Conservation (phyloP, 106 monocot species). For the Triglochin maritima region DNA sequence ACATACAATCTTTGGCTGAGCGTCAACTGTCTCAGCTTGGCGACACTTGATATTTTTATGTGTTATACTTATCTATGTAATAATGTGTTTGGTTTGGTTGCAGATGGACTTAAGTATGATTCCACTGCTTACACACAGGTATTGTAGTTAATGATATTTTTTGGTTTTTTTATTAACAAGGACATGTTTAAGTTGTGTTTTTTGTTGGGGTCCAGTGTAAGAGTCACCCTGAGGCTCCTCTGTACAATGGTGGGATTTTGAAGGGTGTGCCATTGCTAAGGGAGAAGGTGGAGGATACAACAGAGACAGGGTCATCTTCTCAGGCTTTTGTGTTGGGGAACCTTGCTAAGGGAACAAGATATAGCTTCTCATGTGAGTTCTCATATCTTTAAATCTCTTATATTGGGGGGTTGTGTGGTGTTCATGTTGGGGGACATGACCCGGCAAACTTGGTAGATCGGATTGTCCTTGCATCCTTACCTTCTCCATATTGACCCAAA, state of each 20-base stretch:
- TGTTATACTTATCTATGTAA: too few species aligned
- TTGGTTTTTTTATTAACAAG: too few species aligned
- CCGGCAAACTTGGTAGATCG: neutral
- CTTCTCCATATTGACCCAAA: too few species aligned
- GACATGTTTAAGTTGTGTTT: too few species aligned
- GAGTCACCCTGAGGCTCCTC: constrained; percentile 47
- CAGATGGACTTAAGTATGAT: constrained; percentile 30
- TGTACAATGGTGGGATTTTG: constrained; percentile 72
- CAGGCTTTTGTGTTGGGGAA: constrained; percentile 53
- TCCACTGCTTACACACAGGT: constrained; percentile 48
- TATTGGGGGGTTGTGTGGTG: neutral
- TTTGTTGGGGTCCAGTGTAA: constrained; percentile 40
- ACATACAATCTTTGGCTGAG: too few species aligned
- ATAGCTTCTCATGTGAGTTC: constrained; percentile 76
- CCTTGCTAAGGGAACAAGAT: constrained; percentile 51
- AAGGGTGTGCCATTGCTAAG: constrained; percentile 3
- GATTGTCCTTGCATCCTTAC: neutral
- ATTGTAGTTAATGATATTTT: neutral
- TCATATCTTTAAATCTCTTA: neutral
- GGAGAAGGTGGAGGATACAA: constrained; percentile 8
- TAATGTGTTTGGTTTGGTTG: neutral
- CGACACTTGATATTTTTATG: too few species aligned
- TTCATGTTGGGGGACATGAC: too few species aligned
- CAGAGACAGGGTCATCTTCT: constrained; percentile 32
- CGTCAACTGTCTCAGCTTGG: too few species aligned